phyloP scores from a whole-genome alignment of 2,329 filamentous ascomycete genomes.

The Magnaporthiopsis rhizophila region DNA sequence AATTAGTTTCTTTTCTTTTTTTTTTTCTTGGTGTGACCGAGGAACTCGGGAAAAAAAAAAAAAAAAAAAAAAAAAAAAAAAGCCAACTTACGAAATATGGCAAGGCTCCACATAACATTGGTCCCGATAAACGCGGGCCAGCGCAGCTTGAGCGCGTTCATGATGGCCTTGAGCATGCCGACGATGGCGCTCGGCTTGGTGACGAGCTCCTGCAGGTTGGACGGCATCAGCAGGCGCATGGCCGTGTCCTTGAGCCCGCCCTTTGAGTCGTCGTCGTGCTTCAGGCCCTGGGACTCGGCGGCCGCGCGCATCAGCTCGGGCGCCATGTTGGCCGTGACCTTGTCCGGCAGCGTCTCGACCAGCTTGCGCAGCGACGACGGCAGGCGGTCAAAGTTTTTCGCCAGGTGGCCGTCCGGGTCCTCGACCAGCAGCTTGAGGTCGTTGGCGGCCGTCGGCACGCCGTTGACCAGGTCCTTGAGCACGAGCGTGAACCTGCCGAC shows the following conservation, averaged over 20 bases:
- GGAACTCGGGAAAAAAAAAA: no score
- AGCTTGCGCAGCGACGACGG: constrained; percentile 78
- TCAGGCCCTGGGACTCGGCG: constrained; percentile 63
- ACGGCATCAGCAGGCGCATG: constrained; percentile 53
- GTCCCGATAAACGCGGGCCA: constrained; percentile 90
- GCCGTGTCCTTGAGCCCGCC: constrained; percentile 39
- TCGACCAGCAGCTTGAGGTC: constrained; percentile 65
- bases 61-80: no score
- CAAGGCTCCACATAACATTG: constrained; percentile 84
- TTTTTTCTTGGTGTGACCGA: no score
- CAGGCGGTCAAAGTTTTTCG: constrained; percentile 55
- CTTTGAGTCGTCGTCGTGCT: constrained; percentile 40
- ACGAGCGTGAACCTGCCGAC: constrained; percentile 80
- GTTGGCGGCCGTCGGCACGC: constrained; percentile 85
- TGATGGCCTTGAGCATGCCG: constrained; percentile 78
- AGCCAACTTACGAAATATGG: constrained; percentile 54
- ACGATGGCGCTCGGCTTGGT: constrained; percentile 83
- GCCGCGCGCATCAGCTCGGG: constrained; percentile 78
- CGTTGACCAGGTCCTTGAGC: constrained; percentile 85
- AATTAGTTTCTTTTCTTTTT: no score
- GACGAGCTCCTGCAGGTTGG: constrained; percentile 69
- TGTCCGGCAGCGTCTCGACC: constrained; percentile 74
- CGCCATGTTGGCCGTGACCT: constrained; percentile 65
- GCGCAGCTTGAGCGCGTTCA: constrained; percentile 75
- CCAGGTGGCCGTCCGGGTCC: constrained; percentile 53